These are phyloP conservation scores for Pichia kluyveri DNA, from an alignment of 805 yeast species.

Conservation along the genomic window DNA sequence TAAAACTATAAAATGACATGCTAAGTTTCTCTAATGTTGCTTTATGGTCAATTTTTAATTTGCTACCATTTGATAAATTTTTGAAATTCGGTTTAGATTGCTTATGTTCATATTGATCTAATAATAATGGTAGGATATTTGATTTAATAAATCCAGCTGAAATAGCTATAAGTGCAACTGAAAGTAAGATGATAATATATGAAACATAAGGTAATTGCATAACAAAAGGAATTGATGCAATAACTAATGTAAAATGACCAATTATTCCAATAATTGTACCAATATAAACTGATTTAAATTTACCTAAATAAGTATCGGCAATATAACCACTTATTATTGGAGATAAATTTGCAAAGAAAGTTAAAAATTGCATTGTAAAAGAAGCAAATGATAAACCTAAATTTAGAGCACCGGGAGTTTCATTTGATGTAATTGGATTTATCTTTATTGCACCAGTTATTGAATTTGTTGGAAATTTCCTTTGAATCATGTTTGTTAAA, in stretches of 20 bases:
- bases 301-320: slow-evolving; percentile 41
- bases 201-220: slow-evolving; percentile 21
- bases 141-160: slow-evolving; percentile 50
- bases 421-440: slow-evolving; percentile 28
- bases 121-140: slow-evolving; percentile 37
- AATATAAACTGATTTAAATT: slow-evolving; percentile 36
- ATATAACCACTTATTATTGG: slow-evolving; percentile 44
- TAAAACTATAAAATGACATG: slow-evolving; percentile 42
- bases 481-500: slow-evolving; percentile 41
- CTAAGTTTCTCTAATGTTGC: slow-evolving; percentile 32
- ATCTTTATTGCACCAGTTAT: slow-evolving; percentile 27
- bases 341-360: slow-evolving; percentile 38
- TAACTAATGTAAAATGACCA: slow-evolving; percentile 37
- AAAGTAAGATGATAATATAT: slow-evolving; percentile 28
- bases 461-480: slow-evolving; percentile 40
- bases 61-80: slow-evolving; percentile 33
- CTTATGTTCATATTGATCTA: slow-evolving; percentile 55
- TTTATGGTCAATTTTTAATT: slow-evolving; percentile 46
- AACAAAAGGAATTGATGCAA: slow-evolving; percentile 38
- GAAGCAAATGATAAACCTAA: slow-evolving; percentile 37
- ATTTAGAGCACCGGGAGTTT: slow-evolving; percentile 41
- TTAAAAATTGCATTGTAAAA: slow-evolving; percentile 36
- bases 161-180: slow-evolving; percentile 29
- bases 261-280: slow-evolving; percentile 38
- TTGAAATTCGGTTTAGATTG: slow-evolving; percentile 41